Percentiles rank a stretch among this genome's conserved stretches.
phyloP scores from a whole-genome alignment of 352 stramenopile species.

The Poterioochromonas sp. region DNA sequence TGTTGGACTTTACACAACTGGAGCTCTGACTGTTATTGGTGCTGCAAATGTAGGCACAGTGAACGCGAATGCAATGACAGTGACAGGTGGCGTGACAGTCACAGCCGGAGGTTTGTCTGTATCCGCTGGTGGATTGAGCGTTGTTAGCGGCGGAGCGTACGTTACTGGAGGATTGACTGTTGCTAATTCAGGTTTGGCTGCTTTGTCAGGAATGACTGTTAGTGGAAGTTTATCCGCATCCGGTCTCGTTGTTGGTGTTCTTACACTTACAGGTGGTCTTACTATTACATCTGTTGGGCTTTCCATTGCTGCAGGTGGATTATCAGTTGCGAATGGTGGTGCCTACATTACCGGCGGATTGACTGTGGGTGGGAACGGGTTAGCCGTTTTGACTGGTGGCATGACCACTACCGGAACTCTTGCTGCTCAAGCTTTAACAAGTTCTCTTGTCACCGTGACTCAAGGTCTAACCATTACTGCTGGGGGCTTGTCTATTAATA shows the following conservation, averaged over 20 bases:
- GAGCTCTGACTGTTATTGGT: not conserved
- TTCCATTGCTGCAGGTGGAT: not conserved
- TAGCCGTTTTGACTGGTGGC: not conserved
- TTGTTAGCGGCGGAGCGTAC: not conserved
- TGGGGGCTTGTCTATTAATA: not conserved
- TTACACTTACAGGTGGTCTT: constrained; percentile 1
- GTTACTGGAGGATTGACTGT: constrained; percentile 30
- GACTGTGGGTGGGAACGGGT: not conserved
- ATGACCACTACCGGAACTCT: not conserved
- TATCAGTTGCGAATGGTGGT: constrained; percentile 2
- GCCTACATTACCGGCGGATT: not conserved
- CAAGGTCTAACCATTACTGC: not conserved
- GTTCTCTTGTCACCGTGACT: not conserved
- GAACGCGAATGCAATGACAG: not conserved
- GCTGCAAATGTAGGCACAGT: not conserved
- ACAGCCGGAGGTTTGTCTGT: not conserved
- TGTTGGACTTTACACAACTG: not conserved
- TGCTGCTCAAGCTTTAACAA: not conserved
- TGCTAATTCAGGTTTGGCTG: not conserved
- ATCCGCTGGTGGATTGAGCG: constrained; percentile 19
- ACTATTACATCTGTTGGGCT: not conserved
- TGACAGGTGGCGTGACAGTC: constrained; percentile 15
- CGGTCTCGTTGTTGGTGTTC: not conserved
- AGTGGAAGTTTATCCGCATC: not conserved
- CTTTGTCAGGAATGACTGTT: not conserved